Evolutionary conservation across 345 rosid genomes (phyloP).

Genomic region (Linum usitatissimum): DNA sequence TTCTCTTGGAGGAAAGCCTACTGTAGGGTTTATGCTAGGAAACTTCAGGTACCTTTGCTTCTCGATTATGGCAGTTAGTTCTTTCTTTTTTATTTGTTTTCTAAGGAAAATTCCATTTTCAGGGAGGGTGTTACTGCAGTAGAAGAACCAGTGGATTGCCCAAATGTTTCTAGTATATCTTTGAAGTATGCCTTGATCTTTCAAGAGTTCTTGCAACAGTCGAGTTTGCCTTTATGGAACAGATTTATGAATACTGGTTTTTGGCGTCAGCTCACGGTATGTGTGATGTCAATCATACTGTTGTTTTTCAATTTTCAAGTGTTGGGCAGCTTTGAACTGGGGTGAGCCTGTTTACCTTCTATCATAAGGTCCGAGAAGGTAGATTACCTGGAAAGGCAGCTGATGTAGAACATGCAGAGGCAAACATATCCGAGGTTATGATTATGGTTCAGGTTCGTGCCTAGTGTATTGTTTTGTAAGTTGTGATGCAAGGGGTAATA

Average conservation of each 20-base stretch:
- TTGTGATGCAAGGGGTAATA: background rate
- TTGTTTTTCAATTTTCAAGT: background rate
- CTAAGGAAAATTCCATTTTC: slow-evolving; percentile 23
- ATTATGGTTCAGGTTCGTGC: slow-evolving; percentile 83
- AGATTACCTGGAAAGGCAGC: slow-evolving; percentile 36
- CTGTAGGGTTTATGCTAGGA: slow-evolving; percentile 90
- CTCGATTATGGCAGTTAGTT: slow-evolving; percentile 9
- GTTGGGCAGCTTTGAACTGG: background rate
- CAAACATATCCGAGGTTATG: slow-evolving; percentile 71
- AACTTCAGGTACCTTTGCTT: slow-evolving; percentile 56
- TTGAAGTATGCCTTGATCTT: slow-evolving; percentile 64
- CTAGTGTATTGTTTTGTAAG: background rate
- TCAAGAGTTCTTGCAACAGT: slow-evolving; percentile 62
- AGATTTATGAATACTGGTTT: slow-evolving; percentile 77
- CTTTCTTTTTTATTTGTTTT: slow-evolving; percentile 9
- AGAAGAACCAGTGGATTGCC: slow-evolving; percentile 79
- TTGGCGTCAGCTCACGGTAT: slow-evolving; percentile 93
- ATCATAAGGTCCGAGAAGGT: slow-evolving; percentile 84
- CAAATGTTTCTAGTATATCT: slow-evolving; percentile 73
- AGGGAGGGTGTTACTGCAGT: slow-evolving; percentile 98
- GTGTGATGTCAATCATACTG: slow-evolving; percentile 12
- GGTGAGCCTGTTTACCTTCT: background rate
- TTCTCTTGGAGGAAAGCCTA: slow-evolving; percentile 65
- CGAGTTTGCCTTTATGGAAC: slow-evolving; percentile 78
- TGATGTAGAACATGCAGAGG: slow-evolving; percentile 33